Base-by-base conservation (phyloP, 2,329 filamentous ascomycete genomes). In the Fusarium camptoceras region DNA sequence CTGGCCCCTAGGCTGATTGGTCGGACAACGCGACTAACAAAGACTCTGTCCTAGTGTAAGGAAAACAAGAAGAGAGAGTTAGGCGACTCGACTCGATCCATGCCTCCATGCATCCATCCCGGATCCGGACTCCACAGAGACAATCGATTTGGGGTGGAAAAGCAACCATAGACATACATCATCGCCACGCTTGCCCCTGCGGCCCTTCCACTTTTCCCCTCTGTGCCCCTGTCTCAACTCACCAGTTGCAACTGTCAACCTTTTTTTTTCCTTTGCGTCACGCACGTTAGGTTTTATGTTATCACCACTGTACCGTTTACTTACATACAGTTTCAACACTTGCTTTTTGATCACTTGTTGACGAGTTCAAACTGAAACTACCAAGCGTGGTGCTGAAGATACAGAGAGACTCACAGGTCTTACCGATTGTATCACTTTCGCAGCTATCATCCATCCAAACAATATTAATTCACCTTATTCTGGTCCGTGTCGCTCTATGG, bases 61-160 rank as follows among this genome's bases (percentile, higher is more conserved):
- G 64, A 59, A 68, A 68, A 57, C 60, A 71, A 67, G 61, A 61
- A 67, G 61, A 61, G 57, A 67, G 61, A 67, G 64, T 59, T 71
- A 58, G 69, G 61, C 72, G 62, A 74, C 68, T 73, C 68, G 68
- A 75, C 68, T 73, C 68, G 68, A 75, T 74, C 68, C 70, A 59
- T 71, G 56, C 41, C 54, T 60, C 64, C 64, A 72, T 75, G 65
- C 72, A 73, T 71, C 72, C 74, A 72, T 72, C 74, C 74, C 78
- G 77, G 76, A 79, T 79, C 76, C 76, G 76, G 78, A 77, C 75
- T 75, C 77, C 77, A 77, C 76, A 70, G 67, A 58, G 64, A 69
- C 70, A 70, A 70, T 74, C 74, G 73, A 75, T 73, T 74, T 74
- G 74, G 73, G 75, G 75, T 73, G 70, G 68, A 71, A 75, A 73